Conservation (phyloP, 106 monocot genomes). For the Apostasia shenzhenica region DNA sequence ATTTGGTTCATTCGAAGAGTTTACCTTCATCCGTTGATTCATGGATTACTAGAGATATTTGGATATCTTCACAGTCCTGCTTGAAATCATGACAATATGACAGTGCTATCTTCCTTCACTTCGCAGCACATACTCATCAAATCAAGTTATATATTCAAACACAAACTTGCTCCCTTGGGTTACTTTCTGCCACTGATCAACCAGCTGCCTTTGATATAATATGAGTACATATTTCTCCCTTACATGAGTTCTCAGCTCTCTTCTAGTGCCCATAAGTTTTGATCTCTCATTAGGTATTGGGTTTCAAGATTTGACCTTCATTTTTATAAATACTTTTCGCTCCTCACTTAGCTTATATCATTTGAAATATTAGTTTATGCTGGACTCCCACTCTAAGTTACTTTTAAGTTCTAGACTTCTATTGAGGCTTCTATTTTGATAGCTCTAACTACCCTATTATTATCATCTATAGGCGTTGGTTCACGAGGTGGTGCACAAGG, state of each 20-base stretch:
- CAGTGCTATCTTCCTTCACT: no score
- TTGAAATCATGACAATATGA: no score
- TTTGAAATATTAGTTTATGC: neutral
- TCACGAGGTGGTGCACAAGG: neutral
- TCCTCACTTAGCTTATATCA: neutral
- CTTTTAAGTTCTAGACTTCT: neutral
- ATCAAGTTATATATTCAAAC: neutral
- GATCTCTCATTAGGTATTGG: neutral
- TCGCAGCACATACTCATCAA: neutral
- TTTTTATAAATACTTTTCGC: neutral
- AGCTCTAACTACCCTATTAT: neutral
- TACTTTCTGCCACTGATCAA: neutral
- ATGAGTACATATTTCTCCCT: neutral
- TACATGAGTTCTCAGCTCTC: neutral
- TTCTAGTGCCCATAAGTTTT: neutral
- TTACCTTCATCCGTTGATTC: no score
- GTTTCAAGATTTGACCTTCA: neutral
- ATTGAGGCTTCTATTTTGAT: neutral
- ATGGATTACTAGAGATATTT: no score
- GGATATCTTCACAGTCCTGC: no score
- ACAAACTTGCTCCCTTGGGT: neutral
- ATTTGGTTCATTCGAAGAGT: no score
- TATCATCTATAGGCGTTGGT: neutral
- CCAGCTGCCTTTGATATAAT: neutral
- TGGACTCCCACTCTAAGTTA: neutral